Conservation (phyloP, 345 rosid genomes). For the Rhodamnia rubescens region DNA sequence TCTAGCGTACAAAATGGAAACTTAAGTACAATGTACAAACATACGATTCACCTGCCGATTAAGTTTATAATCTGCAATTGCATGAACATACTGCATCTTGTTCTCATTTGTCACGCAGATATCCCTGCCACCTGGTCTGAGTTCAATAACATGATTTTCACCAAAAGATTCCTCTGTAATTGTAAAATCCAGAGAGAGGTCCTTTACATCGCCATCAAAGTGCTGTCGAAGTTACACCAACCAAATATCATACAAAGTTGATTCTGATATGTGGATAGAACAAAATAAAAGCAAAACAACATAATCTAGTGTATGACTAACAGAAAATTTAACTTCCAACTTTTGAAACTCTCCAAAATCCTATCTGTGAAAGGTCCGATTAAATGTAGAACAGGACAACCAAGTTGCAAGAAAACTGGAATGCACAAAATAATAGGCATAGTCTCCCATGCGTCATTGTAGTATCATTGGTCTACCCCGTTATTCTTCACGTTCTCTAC, state of each 20-base stretch:
- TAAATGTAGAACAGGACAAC: neutral
- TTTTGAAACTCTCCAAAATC: neutral
- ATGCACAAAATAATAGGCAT: neutral
- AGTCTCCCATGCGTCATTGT: neutral
- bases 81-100: conserved; percentile 98
- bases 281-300: neutral
- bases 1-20: neutral
- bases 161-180: conserved; percentile 86
- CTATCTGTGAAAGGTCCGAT: neutral
- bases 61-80: conserved; percentile 95
- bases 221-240: conserved; percentile 24
- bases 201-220: conserved; percentile 82
- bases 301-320: neutral
- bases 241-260: neutral
- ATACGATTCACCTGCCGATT: conserved; percentile 66
- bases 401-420: neutral
- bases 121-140: conserved; percentile 85
- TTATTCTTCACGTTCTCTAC: neutral
- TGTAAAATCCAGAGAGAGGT: conserved; percentile 84
- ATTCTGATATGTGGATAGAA: neutral
- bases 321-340: neutral
- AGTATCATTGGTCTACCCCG: neutral
- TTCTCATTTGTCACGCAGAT: conserved; percentile 68
- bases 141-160: conserved; percentile 56
- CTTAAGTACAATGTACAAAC: neutral